phyloP scores from a whole-genome alignment of 495 filamentous ascomycete genomes.

The Tuber calosporum region DNA sequence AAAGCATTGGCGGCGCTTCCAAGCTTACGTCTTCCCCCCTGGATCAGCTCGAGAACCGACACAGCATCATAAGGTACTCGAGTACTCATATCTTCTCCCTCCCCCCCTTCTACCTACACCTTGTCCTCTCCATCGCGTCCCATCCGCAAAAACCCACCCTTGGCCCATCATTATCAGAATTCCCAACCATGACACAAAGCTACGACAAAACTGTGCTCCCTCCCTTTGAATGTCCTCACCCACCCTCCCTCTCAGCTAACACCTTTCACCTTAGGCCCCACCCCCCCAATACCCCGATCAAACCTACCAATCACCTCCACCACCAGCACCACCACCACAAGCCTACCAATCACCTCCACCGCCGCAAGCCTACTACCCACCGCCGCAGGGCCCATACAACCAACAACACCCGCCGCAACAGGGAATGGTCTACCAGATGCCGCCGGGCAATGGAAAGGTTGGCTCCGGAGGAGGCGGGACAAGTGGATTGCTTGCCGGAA shows the following conservation, averaged over 20 bases:
- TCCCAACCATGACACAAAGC: neutral
- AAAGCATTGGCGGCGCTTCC: neutral
- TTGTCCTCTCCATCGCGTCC: neutral
- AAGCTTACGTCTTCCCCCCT: neutral
- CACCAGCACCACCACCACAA: neutral
- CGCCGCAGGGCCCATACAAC: neutral
- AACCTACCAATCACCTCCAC: neutral
- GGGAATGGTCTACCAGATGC: slow-evolving; percentile 6
- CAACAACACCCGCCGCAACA: neutral
- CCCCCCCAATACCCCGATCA: neutral
- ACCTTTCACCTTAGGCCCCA: neutral
- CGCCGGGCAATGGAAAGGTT: slow-evolving; percentile 18
- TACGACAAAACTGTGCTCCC: neutral
- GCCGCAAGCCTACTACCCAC: neutral
- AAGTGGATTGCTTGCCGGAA: slow-evolving; percentile 41
- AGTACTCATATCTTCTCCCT: neutral
- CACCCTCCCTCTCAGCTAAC: neutral
- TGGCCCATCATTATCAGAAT: neutral
- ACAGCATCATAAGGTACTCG: neutral
- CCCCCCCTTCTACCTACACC: neutral
- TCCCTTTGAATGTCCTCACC: neutral
- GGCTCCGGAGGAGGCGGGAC: slow-evolving; percentile 19
- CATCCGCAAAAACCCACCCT: neutral
- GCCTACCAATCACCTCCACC: neutral
- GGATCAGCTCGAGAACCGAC: neutral